A percentile compares a stretch with the other conserved stretches of the same genome.
phyloP scores from a whole-genome alignment of 192 early-diverging fungal species.

The Irineochytrium annulatum region DNA sequence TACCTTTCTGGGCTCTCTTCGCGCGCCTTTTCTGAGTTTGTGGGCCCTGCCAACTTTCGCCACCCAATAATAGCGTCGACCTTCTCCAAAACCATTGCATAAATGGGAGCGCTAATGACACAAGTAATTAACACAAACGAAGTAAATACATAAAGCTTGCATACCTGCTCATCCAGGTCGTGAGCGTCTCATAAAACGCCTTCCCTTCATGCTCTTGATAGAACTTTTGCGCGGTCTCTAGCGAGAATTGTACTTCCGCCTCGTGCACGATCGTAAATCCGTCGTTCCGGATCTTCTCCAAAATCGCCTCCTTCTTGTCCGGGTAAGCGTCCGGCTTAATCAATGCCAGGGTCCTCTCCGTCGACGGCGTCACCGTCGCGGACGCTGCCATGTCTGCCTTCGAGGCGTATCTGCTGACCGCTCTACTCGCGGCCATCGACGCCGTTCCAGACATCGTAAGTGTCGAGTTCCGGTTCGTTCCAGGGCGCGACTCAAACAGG shows the following conservation, averaged over 20 bases:
- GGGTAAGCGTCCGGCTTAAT: conserved; percentile 55
- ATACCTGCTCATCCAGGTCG: conserved; percentile 34
- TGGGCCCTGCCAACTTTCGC: conserved; percentile 54
- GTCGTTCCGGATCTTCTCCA: conserved; percentile 19
- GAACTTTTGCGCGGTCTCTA: conserved; percentile 39
- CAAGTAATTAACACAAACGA: conserved; percentile 8
- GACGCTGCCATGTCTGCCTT: conserved; percentile 1
- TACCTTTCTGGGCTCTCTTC: conserved; percentile 50
- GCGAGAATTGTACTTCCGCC: conserved; percentile 25
- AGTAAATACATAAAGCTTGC: background rate
- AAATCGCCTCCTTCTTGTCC: conserved; percentile 40
- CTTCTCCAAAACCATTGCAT: conserved; percentile 55
- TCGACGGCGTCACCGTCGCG: background rate
- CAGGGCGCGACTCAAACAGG: conserved; percentile 20
- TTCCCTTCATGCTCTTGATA: conserved; percentile 45
- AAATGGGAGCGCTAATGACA: conserved; percentile 44
- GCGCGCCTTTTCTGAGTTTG: conserved; percentile 52
- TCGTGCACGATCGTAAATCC: conserved; percentile 28
- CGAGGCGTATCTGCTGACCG: conserved; percentile 2
- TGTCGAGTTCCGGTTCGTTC: conserved; percentile 6
- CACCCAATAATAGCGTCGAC: conserved; percentile 48
- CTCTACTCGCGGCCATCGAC: background rate
- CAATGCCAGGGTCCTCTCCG: conserved; percentile 42
- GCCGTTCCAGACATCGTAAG: background rate
- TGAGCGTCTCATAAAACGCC: conserved; percentile 34